Percentiles rank a stretch among this genome's conserved stretches.
Conservation (phyloP, 345 rosid species). For the Populus deltoides region DNA sequence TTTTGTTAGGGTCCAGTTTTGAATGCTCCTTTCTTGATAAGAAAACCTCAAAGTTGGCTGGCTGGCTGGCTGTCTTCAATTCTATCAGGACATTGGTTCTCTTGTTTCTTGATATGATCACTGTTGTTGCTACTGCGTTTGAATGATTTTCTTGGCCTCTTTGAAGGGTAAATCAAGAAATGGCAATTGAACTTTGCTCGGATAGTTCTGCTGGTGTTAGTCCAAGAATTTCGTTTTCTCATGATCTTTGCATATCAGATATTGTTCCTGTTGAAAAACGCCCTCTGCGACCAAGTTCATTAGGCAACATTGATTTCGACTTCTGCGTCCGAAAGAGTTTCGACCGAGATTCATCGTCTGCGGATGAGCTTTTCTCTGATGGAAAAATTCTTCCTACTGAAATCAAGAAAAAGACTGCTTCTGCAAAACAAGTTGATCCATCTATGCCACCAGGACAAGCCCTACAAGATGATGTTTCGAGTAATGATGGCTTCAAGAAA, state of each 20-base stretch:
- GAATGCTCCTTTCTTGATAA: not conserved
- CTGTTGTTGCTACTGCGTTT: not conserved
- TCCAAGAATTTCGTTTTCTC: conserved; percentile 81
- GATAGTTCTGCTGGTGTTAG: conserved; percentile 50
- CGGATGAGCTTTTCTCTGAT: conserved; percentile 33
- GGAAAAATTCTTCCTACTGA: conserved; percentile 29
- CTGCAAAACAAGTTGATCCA: conserved; percentile 16
- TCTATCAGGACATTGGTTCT: not conserved
- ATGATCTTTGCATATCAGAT: conserved; percentile 55
- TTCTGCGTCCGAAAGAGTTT: conserved; percentile 24
- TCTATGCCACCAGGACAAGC: not conserved
- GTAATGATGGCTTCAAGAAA: conserved; percentile 1
- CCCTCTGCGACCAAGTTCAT: conserved; percentile 39
- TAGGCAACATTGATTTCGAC: conserved; percentile 50
- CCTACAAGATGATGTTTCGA: not conserved
- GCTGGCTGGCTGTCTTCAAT: not conserved
- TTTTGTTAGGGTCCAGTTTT: not conserved
- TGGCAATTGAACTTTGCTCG: conserved; percentile 65
- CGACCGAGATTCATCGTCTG: conserved; percentile 25
- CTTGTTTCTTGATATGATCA: not conserved
- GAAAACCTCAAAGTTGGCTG: not conserved
- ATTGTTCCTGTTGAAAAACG: conserved; percentile 51
- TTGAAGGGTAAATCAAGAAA: conserved; percentile 15
- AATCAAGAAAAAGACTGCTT: conserved; percentile 24
- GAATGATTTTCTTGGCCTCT: conserved; percentile 2